Evolutionary conservation across 805 yeast genomes (phyloP), one percentile per base, ranked within the genome.

Genomic region (Monosporozyma aerobia): DNA sequence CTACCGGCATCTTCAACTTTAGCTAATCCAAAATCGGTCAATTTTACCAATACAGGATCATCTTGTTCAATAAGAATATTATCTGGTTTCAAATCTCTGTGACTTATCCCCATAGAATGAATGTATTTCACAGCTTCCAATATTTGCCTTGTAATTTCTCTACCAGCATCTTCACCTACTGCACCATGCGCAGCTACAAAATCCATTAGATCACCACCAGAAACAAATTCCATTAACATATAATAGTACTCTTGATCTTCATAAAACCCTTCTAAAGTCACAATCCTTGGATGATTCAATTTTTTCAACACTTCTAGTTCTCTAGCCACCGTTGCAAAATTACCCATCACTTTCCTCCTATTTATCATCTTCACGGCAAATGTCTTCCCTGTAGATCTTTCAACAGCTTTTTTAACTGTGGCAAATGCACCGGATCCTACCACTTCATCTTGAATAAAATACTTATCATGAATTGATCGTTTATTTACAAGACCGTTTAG

Each of bases 371-470:
- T 94, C 16, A 88, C 95, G 0, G 99, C 99, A 67, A 74, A 90
- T 5, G 92, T 79, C 58, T 83, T 81, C 13, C 98, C 98, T 0
- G 96, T 82, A 6, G 80, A 69, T 56, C 97, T 77, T 62, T 90
- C 94, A 1, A 90, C 81, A 4, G 95, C 97, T 64, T 88, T 88
- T 59, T 89, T 85, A 30, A 94, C 99, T 1, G 90, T 86, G 5
- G 98, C 98, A 76, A 92, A 92, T 9, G 98, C 98, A n/a, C 99
- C 99, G 61, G 89, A 94, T 0, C 99, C 99, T 1, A 92, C 87
- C 14, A 87, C 83, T 62, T 87, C 96, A 64, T 85, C 87, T 54
- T 84, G 79, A 22, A 92, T 80, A 13, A 87, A 85, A 68, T 83
- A 94, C 61, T 85, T 81, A 54, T 78, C 79, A 60, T 76, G 75